Conservation (phyloP, 2,329 filamentous ascomycete genomes). For the Botrytis hyacinthi region DNA sequence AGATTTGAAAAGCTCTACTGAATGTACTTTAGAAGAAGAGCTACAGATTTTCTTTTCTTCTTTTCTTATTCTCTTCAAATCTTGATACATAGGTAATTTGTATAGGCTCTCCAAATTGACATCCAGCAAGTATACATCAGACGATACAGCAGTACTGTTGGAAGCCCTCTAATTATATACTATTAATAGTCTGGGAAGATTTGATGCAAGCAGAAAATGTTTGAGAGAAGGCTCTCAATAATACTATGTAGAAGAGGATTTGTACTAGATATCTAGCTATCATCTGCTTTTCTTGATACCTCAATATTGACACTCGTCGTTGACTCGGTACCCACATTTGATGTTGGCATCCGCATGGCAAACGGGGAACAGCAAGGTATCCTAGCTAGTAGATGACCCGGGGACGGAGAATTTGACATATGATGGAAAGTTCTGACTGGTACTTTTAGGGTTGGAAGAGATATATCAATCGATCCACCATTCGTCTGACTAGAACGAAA, state of each 20-base stretch:
- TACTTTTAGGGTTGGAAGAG: not conserved
- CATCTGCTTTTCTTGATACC: not conserved
- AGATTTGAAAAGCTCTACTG: not conserved
- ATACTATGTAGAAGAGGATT: not conserved
- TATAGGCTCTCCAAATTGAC: not conserved
- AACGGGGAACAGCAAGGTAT: constrained; percentile 10
- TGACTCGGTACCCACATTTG: constrained; percentile 5
- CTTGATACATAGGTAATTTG: not conserved
- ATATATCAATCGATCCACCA: not conserved
- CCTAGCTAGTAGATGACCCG: not conserved
- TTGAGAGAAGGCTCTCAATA: not conserved
- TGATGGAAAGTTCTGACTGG: not conserved
- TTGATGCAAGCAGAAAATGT: not conserved
- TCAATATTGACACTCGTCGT: not conserved
- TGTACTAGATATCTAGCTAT: not conserved
- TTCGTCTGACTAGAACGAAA: not conserved
- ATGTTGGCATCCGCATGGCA: constrained; percentile 9
- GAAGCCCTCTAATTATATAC: not conserved
- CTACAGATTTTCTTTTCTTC: not conserved
- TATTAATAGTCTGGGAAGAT: not conserved
- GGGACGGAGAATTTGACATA: not conserved
- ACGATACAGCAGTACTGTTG: not conserved
- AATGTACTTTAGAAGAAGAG: not conserved
- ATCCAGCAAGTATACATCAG: not conserved
- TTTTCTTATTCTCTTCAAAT: not conserved